Percentiles rank a stretch among this genome's conserved stretches.
phyloP scores from a whole-genome alignment of 1,284 basidiomycete species.

The Coriolopsis trogii region DNA sequence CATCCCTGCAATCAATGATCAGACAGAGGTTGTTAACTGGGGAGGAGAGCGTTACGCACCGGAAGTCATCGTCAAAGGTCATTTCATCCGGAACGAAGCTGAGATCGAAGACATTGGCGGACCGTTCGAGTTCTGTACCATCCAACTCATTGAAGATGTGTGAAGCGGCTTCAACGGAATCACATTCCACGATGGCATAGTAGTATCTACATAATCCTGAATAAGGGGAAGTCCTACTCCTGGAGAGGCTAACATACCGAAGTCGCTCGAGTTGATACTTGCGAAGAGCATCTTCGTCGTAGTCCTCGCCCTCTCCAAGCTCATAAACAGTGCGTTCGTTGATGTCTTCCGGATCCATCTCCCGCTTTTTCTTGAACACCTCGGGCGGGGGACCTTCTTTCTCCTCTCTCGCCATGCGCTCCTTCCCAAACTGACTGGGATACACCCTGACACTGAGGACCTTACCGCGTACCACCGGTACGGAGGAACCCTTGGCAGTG shows the following conservation, averaged over 20 bases:
- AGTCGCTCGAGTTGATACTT: conserved; percentile 94
- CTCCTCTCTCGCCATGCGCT: conserved; percentile 87
- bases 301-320: conserved; percentile 68
- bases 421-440: conserved; percentile 93
- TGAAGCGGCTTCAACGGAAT: conserved; percentile 76
- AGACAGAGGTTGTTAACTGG: not conserved
- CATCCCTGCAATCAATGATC: conserved; percentile 61
- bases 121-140: conserved; percentile 95
- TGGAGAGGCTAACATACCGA: conserved; percentile 55
- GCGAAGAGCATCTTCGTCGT: conserved; percentile 87
- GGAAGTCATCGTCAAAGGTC: conserved; percentile 82
- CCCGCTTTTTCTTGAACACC: conserved; percentile 67
- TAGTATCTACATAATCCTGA: conserved; percentile 73
- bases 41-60: conserved; percentile 45
- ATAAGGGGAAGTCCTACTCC: not conserved
- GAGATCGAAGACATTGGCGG: conserved; percentile 95
- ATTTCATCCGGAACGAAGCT: conserved; percentile 95
- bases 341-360: conserved; percentile 51
- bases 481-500: conserved; percentile 28
- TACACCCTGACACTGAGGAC: conserved; percentile 84
- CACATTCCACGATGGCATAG: conserved; percentile 94
- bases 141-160: conserved; percentile 89
- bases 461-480: conserved; percentile 53
- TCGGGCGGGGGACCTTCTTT: conserved; percentile 88
- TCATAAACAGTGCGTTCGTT: conserved; percentile 73